Evolutionary conservation across 257 asterid species (phyloP), one percentile per base, ranked within the genome.

Genomic region (Voacanga thouarsii): DNA sequence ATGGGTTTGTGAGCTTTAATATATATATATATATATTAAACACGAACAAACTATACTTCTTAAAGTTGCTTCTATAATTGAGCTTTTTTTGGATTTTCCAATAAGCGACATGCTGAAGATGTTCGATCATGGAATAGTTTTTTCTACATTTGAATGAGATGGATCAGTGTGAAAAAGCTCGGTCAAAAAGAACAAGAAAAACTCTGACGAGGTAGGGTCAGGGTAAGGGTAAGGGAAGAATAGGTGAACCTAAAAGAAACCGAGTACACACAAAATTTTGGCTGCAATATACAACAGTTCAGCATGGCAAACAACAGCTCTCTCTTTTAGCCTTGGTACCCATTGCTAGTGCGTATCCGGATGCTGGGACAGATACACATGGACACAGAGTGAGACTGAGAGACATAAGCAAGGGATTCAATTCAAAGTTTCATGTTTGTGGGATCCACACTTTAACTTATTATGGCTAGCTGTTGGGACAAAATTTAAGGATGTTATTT

Each of bases 361-460:
- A 74, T 65, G 77, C 66, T 41, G 37, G 65, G 66, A 81, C 79
- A 77, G 6, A 45, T 7, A 66, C 69, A 71, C 74, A 63, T 66
- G 85, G 53, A 71, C 47, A n/a, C 23, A 11, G 63, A 65, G 30
- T 15, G 61, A 37, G 4, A 26, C 15, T 18, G 50, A 64, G 74
- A 24, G 30, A 53, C 51, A 39, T 33, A 37, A 28, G 16, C 5
- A 33, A 18, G 30, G 50, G 21, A 56, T 59, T 16, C 71, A 26
- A 59, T 75, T 50, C 66, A 78, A 81, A 75, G 77, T 49, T 71
- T 47, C 39, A 72, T 15, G 28, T 37, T 41, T 53, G 82, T 80
- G 82, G 84, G 84, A 26, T 56, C 78, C 83, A 80, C 83, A 80
- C 81, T 75, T 67, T 21, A 70, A 75, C 53, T 61, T 71, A 78